phyloP scores from a whole-genome alignment of 2,329 filamentous ascomycete species.

The Domatiomyces globalis region DNA sequence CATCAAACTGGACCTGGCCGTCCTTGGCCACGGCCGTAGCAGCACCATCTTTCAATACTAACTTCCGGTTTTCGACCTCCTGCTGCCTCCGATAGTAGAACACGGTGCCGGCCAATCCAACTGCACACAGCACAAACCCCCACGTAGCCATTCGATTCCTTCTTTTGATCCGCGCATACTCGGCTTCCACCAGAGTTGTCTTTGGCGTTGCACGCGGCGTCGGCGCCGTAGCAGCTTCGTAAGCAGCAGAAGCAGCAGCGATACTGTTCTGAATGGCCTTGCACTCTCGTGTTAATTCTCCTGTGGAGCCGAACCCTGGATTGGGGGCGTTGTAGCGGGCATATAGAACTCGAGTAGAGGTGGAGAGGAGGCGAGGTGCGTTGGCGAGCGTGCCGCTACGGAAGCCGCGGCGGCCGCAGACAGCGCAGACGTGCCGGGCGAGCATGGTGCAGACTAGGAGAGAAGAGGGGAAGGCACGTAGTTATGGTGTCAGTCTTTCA shows the following conservation, averaged over 20 bases:
- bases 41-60: constrained; percentile 5
- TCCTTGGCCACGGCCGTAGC: constrained; percentile 2
- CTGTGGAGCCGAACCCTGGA: background rate
- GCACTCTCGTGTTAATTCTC: background rate
- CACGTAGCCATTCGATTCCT: constrained; percentile 11
- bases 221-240: background rate
- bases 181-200: constrained; percentile 5
- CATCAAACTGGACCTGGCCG: constrained; percentile 5
- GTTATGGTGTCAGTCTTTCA: too few species aligned
- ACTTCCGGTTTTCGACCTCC: constrained; percentile 1
- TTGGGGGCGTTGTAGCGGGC: background rate
- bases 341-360: background rate
- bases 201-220: constrained; percentile 16
- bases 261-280: background rate
- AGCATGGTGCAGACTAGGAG: background rate
- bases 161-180: constrained; percentile 9
- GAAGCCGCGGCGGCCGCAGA: background rate
- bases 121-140: constrained; percentile 27
- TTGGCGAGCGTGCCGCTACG: background rate
- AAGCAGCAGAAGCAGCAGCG: background rate
- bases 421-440: background rate
- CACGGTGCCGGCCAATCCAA: constrained; percentile 29
- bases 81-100: constrained; percentile 9
- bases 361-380: background rate
- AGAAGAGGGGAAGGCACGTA: too few species aligned